These are phyloP conservation scores for Cladophialophora chaetospira DNA, from an alignment of 2,329 filamentous ascomycete genomes.

Conservation along the genomic window DNA sequence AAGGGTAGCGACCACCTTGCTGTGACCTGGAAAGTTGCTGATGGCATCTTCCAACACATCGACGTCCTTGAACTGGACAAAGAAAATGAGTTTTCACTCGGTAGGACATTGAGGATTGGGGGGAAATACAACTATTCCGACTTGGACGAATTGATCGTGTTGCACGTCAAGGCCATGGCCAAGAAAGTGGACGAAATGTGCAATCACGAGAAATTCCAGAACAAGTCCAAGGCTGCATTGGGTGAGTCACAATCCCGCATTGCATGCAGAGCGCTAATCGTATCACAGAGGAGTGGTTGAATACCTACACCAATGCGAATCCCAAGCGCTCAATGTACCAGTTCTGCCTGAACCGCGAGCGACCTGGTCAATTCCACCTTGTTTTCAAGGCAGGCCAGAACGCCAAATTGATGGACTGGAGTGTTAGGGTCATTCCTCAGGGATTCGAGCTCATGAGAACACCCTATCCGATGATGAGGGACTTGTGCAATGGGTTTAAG, in stretches of 20 bases:
- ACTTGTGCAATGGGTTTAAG: conserved; percentile 97
- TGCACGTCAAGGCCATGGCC: conserved; percentile 96
- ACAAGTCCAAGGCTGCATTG: conserved; percentile 74
- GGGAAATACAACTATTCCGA: conserved; percentile 92
- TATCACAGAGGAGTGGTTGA: conserved; percentile 84
- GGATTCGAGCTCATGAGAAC: conserved; percentile 89
- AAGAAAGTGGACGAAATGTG: conserved; percentile 97
- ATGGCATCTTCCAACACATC: conserved; percentile 95
- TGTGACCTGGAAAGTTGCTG: conserved; percentile 96
- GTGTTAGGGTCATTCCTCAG: conserved; percentile 87
- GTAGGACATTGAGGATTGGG: conserved; percentile 78
- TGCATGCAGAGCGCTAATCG: conserved; percentile 9
- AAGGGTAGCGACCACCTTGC: conserved; percentile 94
- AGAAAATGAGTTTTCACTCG: conserved; percentile 93
- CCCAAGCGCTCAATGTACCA: conserved; percentile 90
- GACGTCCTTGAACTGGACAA: conserved; percentile 97
- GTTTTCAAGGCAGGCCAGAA: conserved; percentile 90
- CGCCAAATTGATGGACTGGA: conserved; percentile 74
- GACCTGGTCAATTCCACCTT: conserved; percentile 91
- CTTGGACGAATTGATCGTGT: conserved; percentile 94
- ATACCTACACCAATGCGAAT: conserved; percentile 94
- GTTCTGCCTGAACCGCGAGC: conserved; percentile 90
- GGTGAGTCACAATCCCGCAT: conserved; percentile 61
- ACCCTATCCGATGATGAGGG: conserved; percentile 90
- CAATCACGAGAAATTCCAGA: conserved; percentile 90